Base-by-base conservation (phyloP, 2,329 filamentous ascomycete species). In the Chrysosporium keratinophilum region DNA sequence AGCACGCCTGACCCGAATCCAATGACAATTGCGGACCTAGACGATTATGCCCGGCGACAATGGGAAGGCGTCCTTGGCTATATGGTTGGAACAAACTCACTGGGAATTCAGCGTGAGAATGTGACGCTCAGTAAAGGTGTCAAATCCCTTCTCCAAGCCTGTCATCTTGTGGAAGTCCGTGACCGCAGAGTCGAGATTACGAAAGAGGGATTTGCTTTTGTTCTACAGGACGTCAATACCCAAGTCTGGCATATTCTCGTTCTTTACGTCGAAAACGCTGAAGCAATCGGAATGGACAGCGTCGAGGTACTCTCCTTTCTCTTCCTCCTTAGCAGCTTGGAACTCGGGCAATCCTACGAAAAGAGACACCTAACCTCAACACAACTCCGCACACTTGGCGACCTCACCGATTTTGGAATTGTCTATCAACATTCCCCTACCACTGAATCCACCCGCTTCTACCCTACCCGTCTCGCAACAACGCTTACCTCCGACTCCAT, bases 31-130 rank as follows among this genome's bases (percentile, higher is more conserved):
- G 64, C 78, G 1, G 88, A 86, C 61, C 78, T 98, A 54, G 93
- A 98, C 65, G 78, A 82, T 28, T 94, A 91, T 70, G 89, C 93
- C 4, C 81, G 87, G 52, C 81, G 80, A 62, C 90, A 95, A 65
- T 98, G 93, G 90, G 94, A 98, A 69, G 86, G 88, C 23, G 95
- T 98, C 28, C 71, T 98, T 46, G 93, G 96, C 68, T 98, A 89
- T 65, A 90, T 98, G 67, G 93, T 98, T 17, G 77, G 79, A 64
- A 77, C 62, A 59, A 69, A 67, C 60, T 72, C 72, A 43, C 68
- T 76, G 47, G 71, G 73, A 14, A 70, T 74, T 41, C 76, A 75
- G 33, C 71, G 71, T 17, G 70, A 74, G 40, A 71, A 73, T 10
- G 67, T 69, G 47, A 68, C 71, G 0, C 81, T 86, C 31, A 87